phyloP scores from a whole-genome alignment of 129 eudicot species.

The Flaveria trinervia region DNA sequence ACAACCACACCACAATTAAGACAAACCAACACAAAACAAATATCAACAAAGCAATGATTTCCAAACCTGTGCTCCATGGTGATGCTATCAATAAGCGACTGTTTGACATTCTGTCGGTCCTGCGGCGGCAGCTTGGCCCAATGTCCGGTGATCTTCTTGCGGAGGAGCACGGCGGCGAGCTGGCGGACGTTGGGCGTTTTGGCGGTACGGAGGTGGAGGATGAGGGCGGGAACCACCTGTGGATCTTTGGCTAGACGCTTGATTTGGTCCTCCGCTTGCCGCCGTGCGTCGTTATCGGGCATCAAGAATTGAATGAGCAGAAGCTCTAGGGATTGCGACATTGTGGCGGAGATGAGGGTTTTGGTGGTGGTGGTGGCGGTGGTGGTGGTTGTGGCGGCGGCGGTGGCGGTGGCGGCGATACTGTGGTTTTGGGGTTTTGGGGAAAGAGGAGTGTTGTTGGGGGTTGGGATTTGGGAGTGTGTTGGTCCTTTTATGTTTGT shows the following conservation, averaged over 20 bases:
- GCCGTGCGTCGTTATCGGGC: constrained; percentile 97
- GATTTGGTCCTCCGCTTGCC: constrained; percentile 98
- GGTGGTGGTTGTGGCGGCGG: constrained; percentile 26
- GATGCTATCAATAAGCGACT: constrained; percentile 86
- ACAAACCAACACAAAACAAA: not conserved
- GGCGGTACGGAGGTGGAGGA: constrained; percentile 94
- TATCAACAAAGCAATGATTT: constrained; percentile 11
- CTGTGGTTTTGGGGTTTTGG: constrained; percentile 26
- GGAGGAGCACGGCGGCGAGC: constrained; percentile 92
- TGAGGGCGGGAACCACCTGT: constrained; percentile 87
- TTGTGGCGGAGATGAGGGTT: constrained; percentile 38
- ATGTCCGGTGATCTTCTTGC: constrained; percentile 96
- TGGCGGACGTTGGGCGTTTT: constrained; percentile 96
- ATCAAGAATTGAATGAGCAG: constrained; percentile 82
- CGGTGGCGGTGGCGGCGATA: not conserved
- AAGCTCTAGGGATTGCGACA: constrained; percentile 92
- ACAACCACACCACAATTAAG: not conserved
- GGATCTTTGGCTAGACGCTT: constrained; percentile 95
- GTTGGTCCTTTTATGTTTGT: constrained; percentile 14
- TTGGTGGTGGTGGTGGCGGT: constrained; percentile 31
- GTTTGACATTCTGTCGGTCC: constrained; percentile 73
- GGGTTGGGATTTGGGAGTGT: constrained; percentile 14
- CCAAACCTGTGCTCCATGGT: constrained; percentile 85
- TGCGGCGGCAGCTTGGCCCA: constrained; percentile 84
- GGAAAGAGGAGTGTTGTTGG: constrained; percentile 8